Conservation (phyloP, 192 early-diverging fungal genomes). For the Coemansia sp. region DNA sequence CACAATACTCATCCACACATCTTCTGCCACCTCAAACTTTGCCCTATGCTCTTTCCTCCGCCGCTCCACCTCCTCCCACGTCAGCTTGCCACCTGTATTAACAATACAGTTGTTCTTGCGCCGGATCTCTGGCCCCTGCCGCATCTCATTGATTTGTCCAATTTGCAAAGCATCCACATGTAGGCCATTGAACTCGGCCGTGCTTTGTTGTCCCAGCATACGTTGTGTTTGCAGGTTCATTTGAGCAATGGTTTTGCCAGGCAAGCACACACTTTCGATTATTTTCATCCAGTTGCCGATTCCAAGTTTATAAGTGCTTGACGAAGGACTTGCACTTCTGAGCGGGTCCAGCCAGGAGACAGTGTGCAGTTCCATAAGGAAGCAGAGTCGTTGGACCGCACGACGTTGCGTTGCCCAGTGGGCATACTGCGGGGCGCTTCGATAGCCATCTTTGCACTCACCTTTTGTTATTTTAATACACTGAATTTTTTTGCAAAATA, state of each 20-base stretch:
- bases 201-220: slow-evolving; percentile 94
- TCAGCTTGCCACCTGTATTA: slow-evolving; percentile 80
- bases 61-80: slow-evolving; percentile 71
- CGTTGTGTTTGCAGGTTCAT: slow-evolving; percentile 95
- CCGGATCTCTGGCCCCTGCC: slow-evolving; percentile 78
- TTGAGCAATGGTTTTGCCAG: slow-evolving; percentile 96
- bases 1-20: slow-evolving; percentile 72
- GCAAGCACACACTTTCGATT: slow-evolving; percentile 83
- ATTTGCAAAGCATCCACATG: slow-evolving; percentile 87
- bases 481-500: neutral
- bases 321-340: slow-evolving; percentile 80
- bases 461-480: neutral
- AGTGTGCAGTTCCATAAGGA: slow-evolving; percentile 95
- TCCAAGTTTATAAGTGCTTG: slow-evolving; percentile 86
- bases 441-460: neutral
- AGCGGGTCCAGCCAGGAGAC: slow-evolving; percentile 87
- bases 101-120: slow-evolving; percentile 96
- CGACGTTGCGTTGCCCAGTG: slow-evolving; percentile 81
- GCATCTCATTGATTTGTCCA: slow-evolving; percentile 82
- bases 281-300: slow-evolving; percentile 97
- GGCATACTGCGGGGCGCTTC: slow-evolving; percentile 85
- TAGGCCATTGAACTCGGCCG: slow-evolving; percentile 89
- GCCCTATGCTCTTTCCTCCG: slow-evolving; percentile 73
- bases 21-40: slow-evolving; percentile 69
- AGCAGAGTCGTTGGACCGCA: slow-evolving; percentile 91